Evolutionary conservation across 1,284 basidiomycete species (phyloP).

Genomic region (Kwoniella shivajii): DNA sequence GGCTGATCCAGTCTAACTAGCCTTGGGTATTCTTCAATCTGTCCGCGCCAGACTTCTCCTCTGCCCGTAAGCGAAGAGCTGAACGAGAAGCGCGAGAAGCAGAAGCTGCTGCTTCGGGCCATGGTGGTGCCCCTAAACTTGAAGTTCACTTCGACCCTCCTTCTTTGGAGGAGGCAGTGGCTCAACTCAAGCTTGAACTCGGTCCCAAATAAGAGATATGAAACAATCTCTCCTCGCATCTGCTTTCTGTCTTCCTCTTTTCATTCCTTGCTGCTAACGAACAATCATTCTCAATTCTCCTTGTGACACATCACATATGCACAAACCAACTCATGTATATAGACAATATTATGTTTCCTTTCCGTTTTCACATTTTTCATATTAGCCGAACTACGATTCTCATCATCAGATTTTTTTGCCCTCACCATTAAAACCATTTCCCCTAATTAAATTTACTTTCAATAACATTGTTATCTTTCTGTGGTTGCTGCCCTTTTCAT

Average conservation of each 20-base stretch:
- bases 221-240: not conserved
- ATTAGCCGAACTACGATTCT: no score
- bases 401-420: no score
- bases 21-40: conserved; percentile 53
- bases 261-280: no score
- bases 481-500: no score
- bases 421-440: no score
- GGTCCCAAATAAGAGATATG: conserved; percentile 1
- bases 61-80: conserved; percentile 54
- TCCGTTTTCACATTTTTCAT: no score
- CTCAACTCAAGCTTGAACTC: conserved; percentile 32
- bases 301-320: not conserved
- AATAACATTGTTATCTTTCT: no score
- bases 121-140: conserved; percentile 38
- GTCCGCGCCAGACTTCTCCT: conserved; percentile 60
- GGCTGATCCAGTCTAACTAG: conserved; percentile 4
- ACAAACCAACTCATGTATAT: no score
- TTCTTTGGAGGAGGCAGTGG: conserved; percentile 40
- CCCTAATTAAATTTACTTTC: no score
- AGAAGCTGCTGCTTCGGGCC: conserved; percentile 57
- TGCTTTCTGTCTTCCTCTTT: no score
- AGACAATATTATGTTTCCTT: no score
- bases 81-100: conserved; percentile 57
- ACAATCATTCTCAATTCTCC: not conserved
- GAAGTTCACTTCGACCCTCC: conserved; percentile 42